A percentile compares a stretch with the other conserved stretches of the same genome.
These are phyloP conservation scores for Tolypocladium capitatum DNA, from an alignment of 2,329 filamentous ascomycete species.

Conservation along the genomic window DNA sequence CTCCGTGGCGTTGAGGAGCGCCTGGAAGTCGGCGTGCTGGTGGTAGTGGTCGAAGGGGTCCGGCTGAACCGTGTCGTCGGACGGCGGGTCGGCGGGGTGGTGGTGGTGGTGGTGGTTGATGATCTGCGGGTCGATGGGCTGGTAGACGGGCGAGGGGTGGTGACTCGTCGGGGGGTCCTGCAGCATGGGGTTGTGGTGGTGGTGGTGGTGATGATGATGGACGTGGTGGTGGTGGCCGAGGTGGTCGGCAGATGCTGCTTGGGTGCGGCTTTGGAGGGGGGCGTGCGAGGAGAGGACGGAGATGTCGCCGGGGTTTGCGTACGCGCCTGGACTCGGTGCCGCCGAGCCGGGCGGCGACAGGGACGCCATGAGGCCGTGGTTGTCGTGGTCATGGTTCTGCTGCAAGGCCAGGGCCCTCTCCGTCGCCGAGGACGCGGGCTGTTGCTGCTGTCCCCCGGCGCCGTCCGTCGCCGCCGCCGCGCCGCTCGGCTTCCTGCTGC, in stretches of 20 bases:
- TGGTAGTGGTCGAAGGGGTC: conserved; percentile 27
- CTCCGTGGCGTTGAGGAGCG: conserved; percentile 35
- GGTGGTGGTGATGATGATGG: conserved; percentile 8
- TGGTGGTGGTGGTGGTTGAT: conserved; percentile 29
- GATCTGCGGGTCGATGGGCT: conserved; percentile 48
- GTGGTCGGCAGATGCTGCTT: conserved; percentile 10
- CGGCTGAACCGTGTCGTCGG: conserved; percentile 18
- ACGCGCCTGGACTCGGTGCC: conserved; percentile 21
- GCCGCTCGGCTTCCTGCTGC: conserved; percentile 8
- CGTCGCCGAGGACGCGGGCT: background rate
- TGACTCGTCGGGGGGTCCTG: conserved; percentile 15
- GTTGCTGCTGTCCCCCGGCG: conserved; percentile 1
- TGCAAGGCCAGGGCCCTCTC: conserved; percentile 16
- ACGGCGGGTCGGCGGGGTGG: conserved; percentile 6
- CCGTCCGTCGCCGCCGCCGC: background rate
- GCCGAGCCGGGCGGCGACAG: conserved; percentile 12
- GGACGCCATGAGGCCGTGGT: conserved; percentile 12
- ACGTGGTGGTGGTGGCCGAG: conserved; percentile 11
- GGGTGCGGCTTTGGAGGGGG: conserved; percentile 7
- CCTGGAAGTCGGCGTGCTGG: conserved; percentile 37
- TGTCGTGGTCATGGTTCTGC: conserved; percentile 15
- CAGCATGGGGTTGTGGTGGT: conserved; percentile 21
- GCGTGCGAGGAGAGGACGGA: conserved; percentile 26
- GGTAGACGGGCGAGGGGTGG: conserved; percentile 25
- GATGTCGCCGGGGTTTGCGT: conserved; percentile 35